Conservation (phyloP, 352 stramenopile species). For the Pythium guiyangense region DNA sequence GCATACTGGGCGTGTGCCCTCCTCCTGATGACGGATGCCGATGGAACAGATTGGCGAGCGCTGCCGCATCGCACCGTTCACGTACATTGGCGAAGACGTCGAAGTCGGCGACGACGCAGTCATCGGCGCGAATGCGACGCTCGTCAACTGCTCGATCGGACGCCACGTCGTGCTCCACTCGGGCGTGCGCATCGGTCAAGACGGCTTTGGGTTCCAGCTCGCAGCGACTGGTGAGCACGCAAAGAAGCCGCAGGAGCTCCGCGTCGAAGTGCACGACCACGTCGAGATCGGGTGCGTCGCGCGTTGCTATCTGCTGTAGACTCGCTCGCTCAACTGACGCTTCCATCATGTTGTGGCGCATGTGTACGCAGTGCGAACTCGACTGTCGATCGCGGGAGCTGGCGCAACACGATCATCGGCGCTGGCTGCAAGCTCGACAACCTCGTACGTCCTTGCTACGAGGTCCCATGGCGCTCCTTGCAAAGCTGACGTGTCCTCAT, state of each 20-base stretch:
- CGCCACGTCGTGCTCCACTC: constrained; percentile 65
- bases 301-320: no score
- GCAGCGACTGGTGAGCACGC: constrained; percentile 43
- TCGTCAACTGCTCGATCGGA: constrained; percentile 69
- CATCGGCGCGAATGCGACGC: constrained; percentile 51
- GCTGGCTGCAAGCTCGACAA: constrained; percentile 82
- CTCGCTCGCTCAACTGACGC: no score
- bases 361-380: constrained; percentile 50
- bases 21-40: background rate
- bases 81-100: constrained; percentile 51
- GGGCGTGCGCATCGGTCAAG: constrained; percentile 67
- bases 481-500: background rate
- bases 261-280: constrained; percentile 72
- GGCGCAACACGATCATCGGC: constrained; percentile 75
- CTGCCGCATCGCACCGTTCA: constrained; percentile 54
- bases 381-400: constrained; percentile 81
- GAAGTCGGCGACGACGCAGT: constrained; percentile 41
- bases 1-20: background rate
- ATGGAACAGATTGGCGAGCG: constrained; percentile 41
- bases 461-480: background rate
- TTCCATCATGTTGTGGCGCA: background rate
- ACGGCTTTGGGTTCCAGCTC: constrained; percentile 83
- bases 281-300: constrained; percentile 74
- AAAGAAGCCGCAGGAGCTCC: constrained; percentile 81
- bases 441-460: constrained; percentile 28